These are phyloP conservation scores for Marasmius sp. DNA, from an alignment of 1,284 basidiomycete genomes.

Conservation along the genomic window DNA sequence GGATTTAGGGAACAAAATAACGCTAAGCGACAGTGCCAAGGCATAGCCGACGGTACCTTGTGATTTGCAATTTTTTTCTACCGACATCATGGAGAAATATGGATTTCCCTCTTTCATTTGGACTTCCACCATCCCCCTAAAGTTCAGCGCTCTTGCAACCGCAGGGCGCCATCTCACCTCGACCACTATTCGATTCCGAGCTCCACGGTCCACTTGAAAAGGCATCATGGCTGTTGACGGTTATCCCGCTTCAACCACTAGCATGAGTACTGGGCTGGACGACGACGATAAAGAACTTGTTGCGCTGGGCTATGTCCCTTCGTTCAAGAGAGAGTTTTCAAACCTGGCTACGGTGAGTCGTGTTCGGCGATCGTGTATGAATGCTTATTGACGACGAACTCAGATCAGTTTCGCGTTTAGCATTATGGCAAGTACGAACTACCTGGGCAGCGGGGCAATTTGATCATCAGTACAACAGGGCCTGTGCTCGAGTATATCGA, in stretches of 20 bases:
- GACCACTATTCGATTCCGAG: neutral
- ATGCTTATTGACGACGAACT: neutral
- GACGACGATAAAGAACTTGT: constrained; percentile 69
- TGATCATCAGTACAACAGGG: constrained; percentile 38
- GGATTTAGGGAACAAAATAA: no score
- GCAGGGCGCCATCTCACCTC: neutral
- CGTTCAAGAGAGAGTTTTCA: constrained; percentile 81
- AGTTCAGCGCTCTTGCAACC: no score
- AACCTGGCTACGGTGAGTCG: constrained; percentile 68
- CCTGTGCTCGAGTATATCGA: constrained; percentile 77
- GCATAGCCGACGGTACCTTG: no score
- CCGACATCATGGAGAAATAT: no score
- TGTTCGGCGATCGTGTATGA: neutral
- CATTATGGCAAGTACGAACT: constrained; percentile 55
- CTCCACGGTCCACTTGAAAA: neutral
- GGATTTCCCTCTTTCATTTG: no score
- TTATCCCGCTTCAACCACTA: constrained; percentile 7
- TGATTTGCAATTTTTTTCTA: no score
- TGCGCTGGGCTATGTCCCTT: constrained; percentile 72
- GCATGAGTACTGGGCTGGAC: constrained; percentile 24
- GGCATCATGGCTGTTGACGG: neutral
- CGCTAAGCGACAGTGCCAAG: no score
- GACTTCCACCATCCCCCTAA: no score
- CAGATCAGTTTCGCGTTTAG: constrained; percentile 79
- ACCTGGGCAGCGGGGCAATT: constrained; percentile 4